Evolutionary conservation across 306 rosid genomes (phyloP), one percentile per base, ranked within the genome.

Genomic region (Leucaena leucocephala): DNA sequence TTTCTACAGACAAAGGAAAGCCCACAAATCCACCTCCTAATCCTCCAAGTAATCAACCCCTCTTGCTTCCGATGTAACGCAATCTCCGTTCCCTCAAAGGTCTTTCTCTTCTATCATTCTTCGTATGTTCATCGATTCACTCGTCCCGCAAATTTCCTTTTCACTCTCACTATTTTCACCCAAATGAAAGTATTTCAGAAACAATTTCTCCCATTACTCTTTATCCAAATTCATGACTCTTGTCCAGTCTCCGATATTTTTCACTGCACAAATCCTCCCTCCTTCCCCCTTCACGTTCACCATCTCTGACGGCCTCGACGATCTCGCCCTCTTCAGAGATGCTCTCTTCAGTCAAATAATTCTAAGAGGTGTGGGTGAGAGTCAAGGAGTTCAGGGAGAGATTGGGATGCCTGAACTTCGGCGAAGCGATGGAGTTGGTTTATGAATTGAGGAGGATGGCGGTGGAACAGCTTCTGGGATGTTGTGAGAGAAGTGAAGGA

Each of bases 361-460:
- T 27, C 1, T 27, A 33, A 4, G 93, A 88, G 63, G 76, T 86
- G 27, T 43, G 74, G 8, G 74, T 78, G 75, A 72, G 89, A 58
- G 78, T 91, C 46, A 45, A 35, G 3, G 98, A 94, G 84, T 87
- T 91, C 34, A 77, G 74, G 6, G 88, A 87, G 81, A 82, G 98
- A 50, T 69, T 88, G 80, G 83, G 81, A 22, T 83, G 83, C 12
- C 78, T 92, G 36, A 86, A 81, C 40, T 94, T 91, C 43, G 88
- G 90, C 19, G 97, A 92, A 72, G 88, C 89, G 44, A 83, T 94
- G 40, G 97, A 94, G 77, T 63, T 92, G 84, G 86, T 82, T 3
- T 86, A 88, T 66, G 83, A 77, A 35, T 76, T 91, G 88, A 92
- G 8, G 22, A 66, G 54, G 71, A 2, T 61, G 39, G 7, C 39